phyloP scores from a whole-genome alignment of 371 early-diverging fungal genomes.

The Sporodiniella umbellata region DNA sequence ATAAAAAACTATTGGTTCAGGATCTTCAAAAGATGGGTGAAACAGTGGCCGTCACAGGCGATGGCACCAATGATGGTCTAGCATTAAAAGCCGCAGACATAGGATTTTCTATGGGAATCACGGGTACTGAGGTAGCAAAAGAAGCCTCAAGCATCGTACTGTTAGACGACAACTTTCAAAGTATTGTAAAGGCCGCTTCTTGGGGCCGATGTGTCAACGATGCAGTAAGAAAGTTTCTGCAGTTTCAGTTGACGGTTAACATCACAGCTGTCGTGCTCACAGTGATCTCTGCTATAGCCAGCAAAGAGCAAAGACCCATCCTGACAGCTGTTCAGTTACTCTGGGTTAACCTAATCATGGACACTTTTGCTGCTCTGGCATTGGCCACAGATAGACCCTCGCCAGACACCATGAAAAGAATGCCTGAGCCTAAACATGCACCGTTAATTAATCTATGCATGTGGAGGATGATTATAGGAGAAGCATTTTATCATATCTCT shows the following conservation, averaged over 20 bases:
- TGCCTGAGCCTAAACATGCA: conserved; percentile 59
- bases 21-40: conserved; percentile 61
- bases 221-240: conserved; percentile 76
- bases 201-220: conserved; percentile 84
- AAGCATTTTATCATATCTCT: conserved; percentile 59
- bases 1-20: conserved; percentile 69
- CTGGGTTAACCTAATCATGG: conserved; percentile 85
- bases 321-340: conserved; percentile 75
- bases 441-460: conserved; percentile 64
- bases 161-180: conserved; percentile 79
- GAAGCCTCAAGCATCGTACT: conserved; percentile 79
- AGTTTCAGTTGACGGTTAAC: conserved; percentile 81
- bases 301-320: conserved; percentile 43
- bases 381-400: conserved; percentile 77
- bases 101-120: conserved; percentile 81
- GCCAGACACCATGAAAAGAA: conserved; percentile 53
- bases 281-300: conserved; percentile 58
- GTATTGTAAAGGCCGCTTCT: conserved; percentile 70
- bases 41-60: conserved; percentile 82
- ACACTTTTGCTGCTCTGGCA: conserved; percentile 75
- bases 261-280: conserved; percentile 69
- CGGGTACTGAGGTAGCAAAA: conserved; percentile 82
- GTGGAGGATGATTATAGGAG: conserved; percentile 75
- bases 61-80: conserved; percentile 79
- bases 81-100: conserved; percentile 80